phyloP scores from a whole-genome alignment of 345 rosid species.

The Kernera saxatilis region DNA sequence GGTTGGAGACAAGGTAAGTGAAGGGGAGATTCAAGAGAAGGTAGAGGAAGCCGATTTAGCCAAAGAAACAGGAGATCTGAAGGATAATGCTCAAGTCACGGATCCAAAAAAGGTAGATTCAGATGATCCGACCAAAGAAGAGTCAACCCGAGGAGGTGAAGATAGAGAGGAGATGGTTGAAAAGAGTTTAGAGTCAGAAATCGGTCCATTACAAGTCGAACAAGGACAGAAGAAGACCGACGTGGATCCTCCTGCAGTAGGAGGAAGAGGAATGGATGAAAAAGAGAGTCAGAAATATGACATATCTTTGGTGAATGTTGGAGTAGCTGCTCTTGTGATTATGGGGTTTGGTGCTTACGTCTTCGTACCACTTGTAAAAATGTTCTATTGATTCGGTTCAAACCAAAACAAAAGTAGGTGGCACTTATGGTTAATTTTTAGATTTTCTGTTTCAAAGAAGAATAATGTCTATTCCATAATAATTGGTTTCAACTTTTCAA shows the following conservation, averaged over 20 bases:
- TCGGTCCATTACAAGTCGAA: not conserved
- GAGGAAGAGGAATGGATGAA: not conserved
- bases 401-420: not conserved
- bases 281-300: not conserved
- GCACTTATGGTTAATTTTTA: not conserved
- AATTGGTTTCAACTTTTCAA: conserved; percentile 3
- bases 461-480: not conserved
- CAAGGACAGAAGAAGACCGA: not conserved
- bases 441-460: not conserved
- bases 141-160: not conserved
- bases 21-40: not conserved
- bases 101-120: not conserved
- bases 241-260: not conserved
- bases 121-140: not conserved
- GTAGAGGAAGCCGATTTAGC: not conserved
- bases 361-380: conserved; percentile 24
- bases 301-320: conserved; percentile 23
- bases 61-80: not conserved
- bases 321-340: conserved; percentile 32
- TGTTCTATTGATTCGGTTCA: conserved; percentile 5
- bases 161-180: not conserved
- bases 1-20: not conserved
- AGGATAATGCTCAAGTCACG: not conserved
- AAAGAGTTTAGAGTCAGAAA: not conserved
- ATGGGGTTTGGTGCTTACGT: conserved; percentile 33